phyloP scores from a whole-genome alignment of 352 stramenopile genomes.

The Phytophthora cajani region DNA sequence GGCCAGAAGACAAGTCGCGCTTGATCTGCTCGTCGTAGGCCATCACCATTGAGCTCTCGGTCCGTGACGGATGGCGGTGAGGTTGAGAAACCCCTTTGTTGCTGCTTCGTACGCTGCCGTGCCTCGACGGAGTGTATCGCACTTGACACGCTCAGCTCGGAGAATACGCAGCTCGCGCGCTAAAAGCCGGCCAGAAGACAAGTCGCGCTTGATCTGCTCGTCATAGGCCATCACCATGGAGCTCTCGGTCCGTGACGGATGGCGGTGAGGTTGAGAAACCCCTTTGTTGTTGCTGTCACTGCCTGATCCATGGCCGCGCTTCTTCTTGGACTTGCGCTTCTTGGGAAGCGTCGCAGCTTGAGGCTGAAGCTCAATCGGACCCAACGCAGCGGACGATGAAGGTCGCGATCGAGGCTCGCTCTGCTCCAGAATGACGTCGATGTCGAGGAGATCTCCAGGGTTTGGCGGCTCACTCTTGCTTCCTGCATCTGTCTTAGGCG shows the following conservation, averaged over 20 bases:
- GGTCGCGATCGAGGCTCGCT: conserved; percentile 13
- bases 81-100: conserved; percentile 7
- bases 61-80: conserved; percentile 17
- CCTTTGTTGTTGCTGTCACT: conserved; percentile 26
- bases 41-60: conserved; percentile 49
- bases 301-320: conserved; percentile 13
- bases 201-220: conserved; percentile 55
- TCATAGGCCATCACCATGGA: conserved; percentile 49
- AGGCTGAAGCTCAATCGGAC: conserved; percentile 22
- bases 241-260: conserved; percentile 36
- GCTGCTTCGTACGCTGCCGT: conserved; percentile 27
- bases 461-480: conserved; percentile 5
- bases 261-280: conserved; percentile 3
- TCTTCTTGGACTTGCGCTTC: conserved; percentile 40
- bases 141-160: conserved; percentile 46
- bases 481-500: conserved; percentile 5
- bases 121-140: conserved; percentile 27
- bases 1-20: conserved; percentile 48
- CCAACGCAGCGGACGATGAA: conserved; percentile 20
- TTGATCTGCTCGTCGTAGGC: conserved; percentile 53
- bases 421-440: conserved; percentile 1
- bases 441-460: neutral
- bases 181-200: conserved; percentile 46
- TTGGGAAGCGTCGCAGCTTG: conserved; percentile 10
- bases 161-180: conserved; percentile 64